Conservation (phyloP, 352 stramenopile species). For the Phytophthora colocasiae region DNA sequence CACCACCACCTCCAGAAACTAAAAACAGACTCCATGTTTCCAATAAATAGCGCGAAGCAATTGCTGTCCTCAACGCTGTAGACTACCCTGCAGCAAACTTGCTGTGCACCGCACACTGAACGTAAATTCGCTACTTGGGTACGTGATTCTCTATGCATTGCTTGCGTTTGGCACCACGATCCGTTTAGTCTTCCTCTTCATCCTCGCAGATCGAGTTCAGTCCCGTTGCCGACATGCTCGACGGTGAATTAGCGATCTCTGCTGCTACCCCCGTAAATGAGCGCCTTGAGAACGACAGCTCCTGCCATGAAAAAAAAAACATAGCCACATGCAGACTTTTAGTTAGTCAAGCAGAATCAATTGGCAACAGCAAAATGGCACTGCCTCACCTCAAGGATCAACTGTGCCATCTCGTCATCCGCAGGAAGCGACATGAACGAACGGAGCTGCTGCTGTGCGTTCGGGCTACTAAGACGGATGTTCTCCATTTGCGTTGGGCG, state of each 20-base stretch:
- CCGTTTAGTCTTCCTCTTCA: constrained; percentile 47
- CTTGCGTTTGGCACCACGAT: constrained; percentile 21
- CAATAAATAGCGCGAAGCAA: constrained; percentile 55
- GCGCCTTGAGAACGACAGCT: constrained; percentile 64
- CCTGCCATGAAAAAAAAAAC: constrained; percentile 29
- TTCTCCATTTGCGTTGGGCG: constrained; percentile 41
- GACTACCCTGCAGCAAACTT: constrained; percentile 7
- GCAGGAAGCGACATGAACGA: constrained; percentile 74
- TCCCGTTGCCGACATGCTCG: constrained; percentile 52
- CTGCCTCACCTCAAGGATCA: constrained; percentile 71
- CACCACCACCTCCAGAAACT: constrained; percentile 15
- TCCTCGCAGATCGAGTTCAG: constrained; percentile 79
- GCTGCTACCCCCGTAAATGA: constrained; percentile 69
- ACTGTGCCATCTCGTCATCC: constrained; percentile 78
- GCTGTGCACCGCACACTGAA: constrained; percentile 21
- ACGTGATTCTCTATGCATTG: constrained; percentile 22
- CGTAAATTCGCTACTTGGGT: constrained; percentile 1
- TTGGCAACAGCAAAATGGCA: not conserved
- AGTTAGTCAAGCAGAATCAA: constrained; percentile 6
- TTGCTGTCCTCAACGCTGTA: constrained; percentile 30
- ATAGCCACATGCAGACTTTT: not conserved
- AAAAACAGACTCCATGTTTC: constrained; percentile 35
- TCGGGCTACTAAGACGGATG: constrained; percentile 28
- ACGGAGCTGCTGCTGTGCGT: constrained; percentile 73
- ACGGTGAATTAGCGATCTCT: constrained; percentile 69